Conservation (phyloP, 805 yeast species). For the Ogataea philodendri region DNA sequence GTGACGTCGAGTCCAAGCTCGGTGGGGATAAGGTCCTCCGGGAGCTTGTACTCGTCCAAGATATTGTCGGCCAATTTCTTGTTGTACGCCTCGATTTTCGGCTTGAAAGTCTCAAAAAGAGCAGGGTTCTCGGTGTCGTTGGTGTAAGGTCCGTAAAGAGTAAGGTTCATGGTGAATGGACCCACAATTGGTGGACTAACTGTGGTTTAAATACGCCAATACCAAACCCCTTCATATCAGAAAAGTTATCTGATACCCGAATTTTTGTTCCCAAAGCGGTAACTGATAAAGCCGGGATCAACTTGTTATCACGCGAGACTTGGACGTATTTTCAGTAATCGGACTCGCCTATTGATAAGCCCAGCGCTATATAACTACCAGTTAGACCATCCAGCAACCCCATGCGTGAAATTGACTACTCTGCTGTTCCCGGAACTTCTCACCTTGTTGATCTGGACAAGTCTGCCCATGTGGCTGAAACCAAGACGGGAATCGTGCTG, state of each 20-base stretch:
- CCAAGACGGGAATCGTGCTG: conserved; percentile 43
- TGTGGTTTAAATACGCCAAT: no score
- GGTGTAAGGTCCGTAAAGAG: conserved; percentile 13
- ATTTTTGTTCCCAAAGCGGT: no score
- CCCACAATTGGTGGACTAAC: not conserved
- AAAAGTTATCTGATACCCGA: no score
- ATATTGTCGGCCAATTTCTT: conserved; percentile 27
- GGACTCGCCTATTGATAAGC: no score
- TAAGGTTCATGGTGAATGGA: not conserved
- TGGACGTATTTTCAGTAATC: no score
- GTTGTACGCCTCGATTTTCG: conserved; percentile 35
- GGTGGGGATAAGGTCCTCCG: conserved; percentile 21
- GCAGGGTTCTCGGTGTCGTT: conserved; percentile 24
- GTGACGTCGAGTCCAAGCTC: conserved; percentile 27
- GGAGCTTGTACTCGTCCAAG: conserved; percentile 26
- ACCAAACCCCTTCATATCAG: no score
- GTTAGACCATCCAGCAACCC: no score
- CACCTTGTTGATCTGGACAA: conserved; percentile 17
- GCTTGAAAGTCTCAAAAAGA: conserved; percentile 28
- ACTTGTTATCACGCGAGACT: no score
- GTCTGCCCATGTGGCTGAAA: conserved; percentile 9
- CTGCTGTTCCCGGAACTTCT: conserved; percentile 17
- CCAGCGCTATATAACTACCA: no score
- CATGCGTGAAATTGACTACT: conserved; percentile 3
- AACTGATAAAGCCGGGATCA: no score